Base-by-base conservation (phyloP, 345 rosid species). In the Euclidium syriacum region DNA sequence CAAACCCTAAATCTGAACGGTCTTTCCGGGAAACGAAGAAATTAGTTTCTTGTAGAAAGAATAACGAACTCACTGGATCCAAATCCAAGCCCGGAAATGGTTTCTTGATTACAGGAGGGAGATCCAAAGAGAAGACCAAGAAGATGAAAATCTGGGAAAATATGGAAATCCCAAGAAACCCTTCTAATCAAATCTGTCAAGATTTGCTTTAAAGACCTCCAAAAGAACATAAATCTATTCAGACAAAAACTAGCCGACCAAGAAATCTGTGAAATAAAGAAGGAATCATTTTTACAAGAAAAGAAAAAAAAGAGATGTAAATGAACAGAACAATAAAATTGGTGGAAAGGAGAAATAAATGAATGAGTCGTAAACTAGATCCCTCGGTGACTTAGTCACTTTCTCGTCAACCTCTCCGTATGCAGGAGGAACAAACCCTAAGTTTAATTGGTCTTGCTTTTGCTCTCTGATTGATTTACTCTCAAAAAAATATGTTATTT, bases 61-160 rank as follows among this genome's bases (percentile, higher is more conserved):
- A n/a, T n/a, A n/a, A n/a, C n/a, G n/a, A n/a, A n/a, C n/a, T n/a
- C n/a, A n/a, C n/a, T n/a, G n/a, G n/a, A n/a, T n/a, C n/a, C 66
- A 50, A 51, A 41, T 23, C 35, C 20, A 39, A 50, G 15, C 35
- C 20, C 29, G 40, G 15, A 51, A 51, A 17, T 49, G 52, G 9
- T 10, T 32, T 51, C 30, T 49, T 33, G 16, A 19, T n/a, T 23
- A 69, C n/a, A n/a, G 18, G 9, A 68, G 62, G 55, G 55, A 60
- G 56, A 60, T 60, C 27, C 56, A 54, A 60, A 70, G 36, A 54
- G 33, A 69, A 44, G 34, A n/a, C 52, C 68, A 52, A 61, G 47
- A 6, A n/a, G 40, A 18, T 11, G 25, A 51, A 30, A 50, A 60
- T 68, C 49, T 30, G 35, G 42, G 56, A 62, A 46, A 44, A 19